Conservation (phyloP, 441 rosid species). For the Omphalea diandra region DNA sequence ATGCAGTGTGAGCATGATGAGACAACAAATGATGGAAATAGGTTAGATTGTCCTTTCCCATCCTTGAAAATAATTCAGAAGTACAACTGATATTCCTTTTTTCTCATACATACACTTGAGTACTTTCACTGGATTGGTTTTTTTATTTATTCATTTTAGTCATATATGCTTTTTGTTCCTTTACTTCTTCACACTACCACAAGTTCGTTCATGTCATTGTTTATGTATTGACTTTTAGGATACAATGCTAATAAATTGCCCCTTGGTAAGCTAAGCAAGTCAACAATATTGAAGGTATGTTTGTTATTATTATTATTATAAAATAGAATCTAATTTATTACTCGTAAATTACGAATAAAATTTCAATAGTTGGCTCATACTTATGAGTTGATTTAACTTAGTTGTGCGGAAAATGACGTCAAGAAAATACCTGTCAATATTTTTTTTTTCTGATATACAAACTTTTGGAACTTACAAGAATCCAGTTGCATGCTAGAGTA, state of each 20-base stretch:
- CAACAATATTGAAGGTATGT: constrained; percentile 68
- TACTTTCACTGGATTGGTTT: background rate
- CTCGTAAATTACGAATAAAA: background rate
- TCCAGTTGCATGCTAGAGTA: background rate
- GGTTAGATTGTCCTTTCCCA: constrained; percentile 50
- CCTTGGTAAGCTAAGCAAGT: constrained; percentile 89
- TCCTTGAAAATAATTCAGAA: constrained; percentile 17
- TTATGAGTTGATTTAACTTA: background rate
- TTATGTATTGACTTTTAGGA: constrained; percentile 43
- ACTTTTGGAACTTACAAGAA: background rate
- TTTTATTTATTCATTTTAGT: background rate
- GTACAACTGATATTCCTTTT: background rate
- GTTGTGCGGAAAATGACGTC: background rate
- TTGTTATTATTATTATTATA: background rate
- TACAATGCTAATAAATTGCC: constrained; percentile 92
- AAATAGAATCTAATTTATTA: background rate
- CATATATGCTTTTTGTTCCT: background rate
- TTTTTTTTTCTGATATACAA: background rate
- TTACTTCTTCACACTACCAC: constrained; percentile 8
- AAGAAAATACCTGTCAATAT: background rate
- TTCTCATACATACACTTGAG: constrained; percentile 18
- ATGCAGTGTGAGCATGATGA: constrained; percentile 91
- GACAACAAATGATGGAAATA: constrained; percentile 92
- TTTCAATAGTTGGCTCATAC: background rate
- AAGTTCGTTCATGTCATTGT: constrained; percentile 14